Base-by-base conservation (phyloP, 2,329 filamentous ascomycete species). In the Furcasterigmium furcatum region DNA sequence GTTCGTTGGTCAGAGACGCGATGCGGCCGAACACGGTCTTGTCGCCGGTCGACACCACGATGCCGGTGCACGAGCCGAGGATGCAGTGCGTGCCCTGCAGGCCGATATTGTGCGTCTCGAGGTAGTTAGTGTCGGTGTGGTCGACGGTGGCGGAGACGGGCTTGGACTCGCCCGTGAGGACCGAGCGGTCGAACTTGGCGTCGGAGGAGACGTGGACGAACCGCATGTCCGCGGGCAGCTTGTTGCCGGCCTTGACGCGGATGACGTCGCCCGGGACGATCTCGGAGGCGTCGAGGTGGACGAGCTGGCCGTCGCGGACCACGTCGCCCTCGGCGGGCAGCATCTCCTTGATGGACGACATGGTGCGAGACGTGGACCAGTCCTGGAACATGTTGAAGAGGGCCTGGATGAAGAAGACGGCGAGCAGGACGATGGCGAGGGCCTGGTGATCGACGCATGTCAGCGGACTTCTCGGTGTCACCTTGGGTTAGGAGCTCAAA, bases 281-380 rank as follows among this genome's bases (percentile, higher is more conserved):
- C 9, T 88, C 78, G 1, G 68, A 60, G 0, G 80, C 81, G 3
- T 70, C 63, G 4, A 80, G 65, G 14, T 68, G 72, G 1, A 67
- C 56, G 50, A 77, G 70, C 4, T 60, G 56, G 2, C 81, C 77
- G 51, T 87, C 78, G 16, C 87, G 79, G 7, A 86, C 65, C 7
- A 87, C 73, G 21, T 83, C 68, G 55, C 84, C 88, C 47, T 82
- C 73, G 54, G 89, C 86, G 0, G 87, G 87, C n/a, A 91, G 72
- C 86, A 91, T 88, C 16, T 77, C 84, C 40, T 84, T 87, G 59
- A 91, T 91, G 0, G 85, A 88, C 16, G 82, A 79, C 88, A 91
- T 91, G 45, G 90, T 86, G 5, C 83, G 72, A 2, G 80, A 85
- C 1, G 85, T 87, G 3, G 85, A 88, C 79, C 86, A 91, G 59